phyloP scores from a whole-genome alignment of 495 filamentous ascomycete species.

The Bacidia rubella region DNA sequence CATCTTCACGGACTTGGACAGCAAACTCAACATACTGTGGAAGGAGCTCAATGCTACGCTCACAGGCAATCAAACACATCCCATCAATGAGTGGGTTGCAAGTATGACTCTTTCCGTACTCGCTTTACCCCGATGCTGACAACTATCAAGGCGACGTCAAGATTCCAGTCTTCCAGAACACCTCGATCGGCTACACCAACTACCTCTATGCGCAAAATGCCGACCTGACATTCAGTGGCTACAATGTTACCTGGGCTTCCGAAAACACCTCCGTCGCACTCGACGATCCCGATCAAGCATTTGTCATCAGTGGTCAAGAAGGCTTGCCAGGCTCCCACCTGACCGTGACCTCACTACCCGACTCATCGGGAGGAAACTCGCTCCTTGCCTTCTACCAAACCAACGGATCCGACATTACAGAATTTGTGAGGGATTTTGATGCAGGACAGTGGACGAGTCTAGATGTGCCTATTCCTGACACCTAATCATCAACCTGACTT shows the following conservation, averaged over 20 bases:
- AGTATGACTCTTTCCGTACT: slow-evolving; percentile 4
- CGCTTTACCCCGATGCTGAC: background rate
- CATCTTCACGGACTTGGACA: slow-evolving; percentile 11
- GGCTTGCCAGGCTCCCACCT: slow-evolving; percentile 16
- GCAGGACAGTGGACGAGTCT: slow-evolving; percentile 16
- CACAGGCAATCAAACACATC: slow-evolving; percentile 7
- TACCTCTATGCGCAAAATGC: slow-evolving; percentile 16
- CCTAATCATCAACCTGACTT: too few species aligned
- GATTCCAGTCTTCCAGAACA: slow-evolving; percentile 15
- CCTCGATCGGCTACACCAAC: slow-evolving; percentile 17
- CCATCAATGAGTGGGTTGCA: slow-evolving; percentile 12
- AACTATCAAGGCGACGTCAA: slow-evolving; percentile 5
- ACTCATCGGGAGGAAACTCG: slow-evolving; percentile 8
- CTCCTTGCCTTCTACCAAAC: slow-evolving; percentile 16
- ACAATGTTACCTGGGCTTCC: slow-evolving; percentile 14
- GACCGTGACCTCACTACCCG: slow-evolving; percentile 13
- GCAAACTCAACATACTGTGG: slow-evolving; percentile 17
- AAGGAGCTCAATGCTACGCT: slow-evolving; percentile 15
- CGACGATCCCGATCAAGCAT: slow-evolving; percentile 1
- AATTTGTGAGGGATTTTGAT: slow-evolving; percentile 15
- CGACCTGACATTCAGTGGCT: slow-evolving; percentile 13
- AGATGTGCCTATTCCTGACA: slow-evolving; percentile 13
- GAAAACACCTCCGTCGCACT: slow-evolving; percentile 12
- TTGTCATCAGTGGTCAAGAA: slow-evolving; percentile 14
- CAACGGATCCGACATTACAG: slow-evolving; percentile 14